A percentile compares a stretch with the other conserved stretches of the same genome.
phyloP scores from a whole-genome alignment of 2,329 filamentous ascomycete genomes.

The Aspergillus aculeatus region DNA sequence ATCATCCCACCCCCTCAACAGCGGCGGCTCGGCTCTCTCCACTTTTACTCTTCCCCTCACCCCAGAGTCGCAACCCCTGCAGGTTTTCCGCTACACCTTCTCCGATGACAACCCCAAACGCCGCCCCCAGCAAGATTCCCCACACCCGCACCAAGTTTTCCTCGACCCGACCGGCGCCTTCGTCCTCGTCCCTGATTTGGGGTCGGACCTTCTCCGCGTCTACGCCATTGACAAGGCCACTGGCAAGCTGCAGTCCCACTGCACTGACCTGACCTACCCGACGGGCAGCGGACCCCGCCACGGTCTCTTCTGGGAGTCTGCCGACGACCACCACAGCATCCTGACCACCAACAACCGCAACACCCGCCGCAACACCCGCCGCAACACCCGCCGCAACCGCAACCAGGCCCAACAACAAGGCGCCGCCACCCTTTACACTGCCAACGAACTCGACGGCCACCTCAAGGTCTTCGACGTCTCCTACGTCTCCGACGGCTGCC shows the following conservation, averaged over 20 bases:
- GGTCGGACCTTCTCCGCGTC: slow-evolving; percentile 61
- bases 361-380: background rate
- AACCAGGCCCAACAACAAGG: slow-evolving; percentile 7
- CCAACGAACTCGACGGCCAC: slow-evolving; percentile 59
- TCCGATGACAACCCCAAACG: slow-evolving; percentile 26
- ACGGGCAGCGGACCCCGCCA: slow-evolving; percentile 65
- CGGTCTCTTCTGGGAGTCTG: slow-evolving; percentile 53
- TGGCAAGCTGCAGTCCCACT: slow-evolving; percentile 45
- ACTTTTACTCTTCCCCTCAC: slow-evolving; percentile 32
- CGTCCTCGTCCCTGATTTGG: slow-evolving; percentile 65
- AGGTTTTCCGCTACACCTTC: slow-evolving; percentile 45
- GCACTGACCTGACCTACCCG: slow-evolving; percentile 44
- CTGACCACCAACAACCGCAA: background rate
- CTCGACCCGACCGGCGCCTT: slow-evolving; percentile 65
- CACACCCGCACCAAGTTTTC: slow-evolving; percentile 65
- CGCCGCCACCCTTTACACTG: slow-evolving; percentile 40
- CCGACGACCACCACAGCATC: background rate
- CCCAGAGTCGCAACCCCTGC: slow-evolving; percentile 20
- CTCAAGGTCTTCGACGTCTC: slow-evolving; percentile 48
- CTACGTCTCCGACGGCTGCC: slow-evolving; percentile 31
- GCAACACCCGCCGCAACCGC: background rate
- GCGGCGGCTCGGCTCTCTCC: slow-evolving; percentile 33
- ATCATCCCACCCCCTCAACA: slow-evolving; percentile 15
- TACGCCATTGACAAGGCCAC: slow-evolving; percentile 52
- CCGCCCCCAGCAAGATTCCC: slow-evolving; percentile 50